Percentiles rank a stretch among this genome's conserved stretches.
These are phyloP conservation scores for Phytopythium sindhum DNA, from an alignment of 352 stramenopile species.

Conservation along the genomic window DNA sequence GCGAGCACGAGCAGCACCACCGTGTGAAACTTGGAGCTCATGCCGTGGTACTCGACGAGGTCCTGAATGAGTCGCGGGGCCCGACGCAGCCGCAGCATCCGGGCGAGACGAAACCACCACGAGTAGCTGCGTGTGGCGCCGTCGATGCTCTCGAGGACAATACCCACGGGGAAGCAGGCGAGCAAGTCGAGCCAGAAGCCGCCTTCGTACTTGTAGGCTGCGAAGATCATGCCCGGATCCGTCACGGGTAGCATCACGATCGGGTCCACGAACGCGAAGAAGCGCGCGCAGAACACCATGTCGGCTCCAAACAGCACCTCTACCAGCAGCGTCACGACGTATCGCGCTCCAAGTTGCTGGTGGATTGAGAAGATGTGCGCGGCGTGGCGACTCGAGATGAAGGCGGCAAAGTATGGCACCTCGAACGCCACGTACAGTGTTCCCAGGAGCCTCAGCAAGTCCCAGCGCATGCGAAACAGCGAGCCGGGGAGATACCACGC, in stretches of 20 bases:
- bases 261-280: conserved; percentile 56
- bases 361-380: conserved; percentile 40
- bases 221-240: conserved; percentile 55
- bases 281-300: conserved; percentile 42
- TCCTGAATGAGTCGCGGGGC: conserved; percentile 37
- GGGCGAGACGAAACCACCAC: conserved; percentile 41
- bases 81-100: conserved; percentile 46
- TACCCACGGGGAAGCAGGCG: conserved; percentile 38
- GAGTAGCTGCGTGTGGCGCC: conserved; percentile 17
- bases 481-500: conserved; percentile 50
- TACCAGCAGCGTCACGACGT: conserved; percentile 27
- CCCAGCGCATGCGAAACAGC: conserved; percentile 49
- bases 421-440: conserved; percentile 61
- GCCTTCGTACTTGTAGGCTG: conserved; percentile 44
- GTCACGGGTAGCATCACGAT: conserved; percentile 54
- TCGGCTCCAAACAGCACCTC: conserved; percentile 57
- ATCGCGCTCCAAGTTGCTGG: conserved; percentile 27
- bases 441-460: conserved; percentile 33
- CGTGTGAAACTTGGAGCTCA: conserved; percentile 61
- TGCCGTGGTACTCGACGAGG: conserved; percentile 49
- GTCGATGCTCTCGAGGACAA: conserved; percentile 42
- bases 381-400: conserved; percentile 51
- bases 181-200: conserved; percentile 57
- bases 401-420: conserved; percentile 67
- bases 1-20: conserved; percentile 46